Evolutionary conservation across 164 flowering plant species (phyloP).

Genomic region (Dillenia suffruticosa): DNA sequence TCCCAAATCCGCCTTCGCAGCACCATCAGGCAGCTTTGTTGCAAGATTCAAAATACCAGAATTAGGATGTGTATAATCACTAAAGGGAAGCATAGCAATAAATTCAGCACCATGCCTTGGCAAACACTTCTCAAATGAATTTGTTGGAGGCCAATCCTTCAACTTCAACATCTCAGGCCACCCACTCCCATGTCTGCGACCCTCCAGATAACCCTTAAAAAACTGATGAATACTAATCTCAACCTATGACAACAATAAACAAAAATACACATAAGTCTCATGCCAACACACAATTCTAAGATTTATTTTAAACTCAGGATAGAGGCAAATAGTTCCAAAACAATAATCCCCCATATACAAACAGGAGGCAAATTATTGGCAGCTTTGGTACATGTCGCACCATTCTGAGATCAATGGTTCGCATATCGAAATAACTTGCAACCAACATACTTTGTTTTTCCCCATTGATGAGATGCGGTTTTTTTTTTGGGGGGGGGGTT

Average conservation of each 20-base stretch:
- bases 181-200: constrained; percentile 48
- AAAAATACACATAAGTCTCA: constrained; percentile 1
- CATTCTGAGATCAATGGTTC: too few species aligned
- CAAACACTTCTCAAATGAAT: constrained; percentile 62
- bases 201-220: constrained; percentile 68
- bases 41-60: constrained; percentile 68
- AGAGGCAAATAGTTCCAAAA: too few species aligned
- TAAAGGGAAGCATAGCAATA: constrained; percentile 58
- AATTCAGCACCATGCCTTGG: constrained; percentile 84
- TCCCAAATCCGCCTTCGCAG: constrained; percentile 69
- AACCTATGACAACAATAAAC: constrained; percentile 36
- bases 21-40: constrained; percentile 54
- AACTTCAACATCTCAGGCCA: constrained; percentile 90
- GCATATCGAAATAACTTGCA: too few species aligned
- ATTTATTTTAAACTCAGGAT: too few species aligned
- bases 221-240: constrained; percentile 69
- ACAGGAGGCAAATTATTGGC: too few species aligned
- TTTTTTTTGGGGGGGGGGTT: too few species aligned
- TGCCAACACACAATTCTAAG: too few species aligned
- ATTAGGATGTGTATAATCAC: constrained; percentile 68
- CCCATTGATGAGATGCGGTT: too few species aligned
- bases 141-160: constrained; percentile 85
- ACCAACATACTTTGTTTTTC: too few species aligned
- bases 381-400: too few species aligned
- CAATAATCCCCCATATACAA: too few species aligned